Base-by-base conservation (phyloP, 305 asterid species). In the Plantago lanceolata region DNA sequence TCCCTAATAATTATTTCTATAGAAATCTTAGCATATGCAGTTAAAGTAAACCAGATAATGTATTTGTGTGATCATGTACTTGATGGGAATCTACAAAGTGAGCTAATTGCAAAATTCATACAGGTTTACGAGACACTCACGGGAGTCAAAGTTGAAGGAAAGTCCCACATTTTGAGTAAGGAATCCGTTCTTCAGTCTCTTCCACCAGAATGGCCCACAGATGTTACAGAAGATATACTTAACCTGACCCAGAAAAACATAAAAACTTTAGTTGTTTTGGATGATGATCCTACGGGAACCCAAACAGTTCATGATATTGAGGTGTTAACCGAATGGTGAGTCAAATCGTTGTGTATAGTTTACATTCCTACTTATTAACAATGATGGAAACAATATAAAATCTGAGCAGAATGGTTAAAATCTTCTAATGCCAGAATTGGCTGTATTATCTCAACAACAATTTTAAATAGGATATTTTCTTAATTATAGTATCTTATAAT, bases 211-310 rank as follows among this genome's bases (percentile, higher is more conserved):
- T 93, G 97, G 97, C 82, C 88, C 0, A 59, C 43, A 29, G 95
- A 93, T 75, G 94, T 87, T 43, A 80, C 75, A 52, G 80, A 77
- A 63, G 95, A 84, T 70, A 85, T 85, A 66, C 79, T 65, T 68
- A 75, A 71, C 72, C 87, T 89, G 67, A 79, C 76, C 66, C 82
- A 79, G 75, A 82, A 85, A 70, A 84, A 62, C 67, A 51, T 69
- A 33, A 93, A 89, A 81, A 89, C 88, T 53, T 75, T 93, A 77
- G 85, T 93, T 76, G 98, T 89, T 75, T 84, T 93, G 77, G 98
- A 93, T 80, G 98, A 93, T 56, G 98, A 93, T 79, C 98, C 98
- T 71, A 93, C 98, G 70, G 98, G 98, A 61, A 93, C 98, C 72
- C 98, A 93, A 81, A 93, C 98, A 48, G 98, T 93, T 77, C 95